These are phyloP conservation scores for Conticribra weissflogii DNA, from an alignment of 108 stramenopile genomes.

Conservation along the genomic window DNA sequence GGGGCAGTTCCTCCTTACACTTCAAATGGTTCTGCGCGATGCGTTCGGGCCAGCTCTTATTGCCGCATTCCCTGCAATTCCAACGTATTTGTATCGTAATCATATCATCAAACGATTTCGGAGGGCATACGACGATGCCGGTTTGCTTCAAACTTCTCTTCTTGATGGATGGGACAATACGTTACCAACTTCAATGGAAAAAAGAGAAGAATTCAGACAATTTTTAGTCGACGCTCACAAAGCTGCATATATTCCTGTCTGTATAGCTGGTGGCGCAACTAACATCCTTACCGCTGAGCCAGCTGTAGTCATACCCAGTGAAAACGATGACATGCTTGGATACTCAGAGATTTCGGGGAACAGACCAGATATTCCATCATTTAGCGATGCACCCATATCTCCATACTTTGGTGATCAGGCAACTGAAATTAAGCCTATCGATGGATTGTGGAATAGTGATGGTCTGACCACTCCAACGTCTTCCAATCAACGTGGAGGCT, in stretches of 20 bases:
- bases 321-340: slow-evolving; percentile 56
- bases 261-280: slow-evolving; percentile 72
- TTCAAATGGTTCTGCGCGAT: slow-evolving; percentile 62
- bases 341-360: slow-evolving; percentile 30
- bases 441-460: not conserved
- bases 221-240: slow-evolving; percentile 90
- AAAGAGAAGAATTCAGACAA: slow-evolving; percentile 76
- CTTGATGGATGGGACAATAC: slow-evolving; percentile 85
- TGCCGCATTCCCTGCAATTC: slow-evolving; percentile 64
- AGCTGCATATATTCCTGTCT: slow-evolving; percentile 89
- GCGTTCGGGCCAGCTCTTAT: slow-evolving; percentile 74
- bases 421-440: not conserved
- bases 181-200: slow-evolving; percentile 53
- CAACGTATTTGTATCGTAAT: slow-evolving; percentile 65
- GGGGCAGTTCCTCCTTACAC: slow-evolving; percentile 59
- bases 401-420: slow-evolving; percentile 23
- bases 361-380: not conserved
- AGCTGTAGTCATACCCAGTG: slow-evolving; percentile 67
- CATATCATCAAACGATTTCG: slow-evolving; percentile 56
- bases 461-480: slow-evolving; percentile 1
- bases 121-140: slow-evolving; percentile 75
- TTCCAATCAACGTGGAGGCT: slow-evolving; percentile 26
- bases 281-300: slow-evolving; percentile 78
- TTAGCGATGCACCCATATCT: slow-evolving; percentile 1
- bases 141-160: slow-evolving; percentile 80